These are phyloP conservation scores for Atalantia buxifolia DNA, from an alignment of 345 rosid species.

Conservation along the genomic window DNA sequence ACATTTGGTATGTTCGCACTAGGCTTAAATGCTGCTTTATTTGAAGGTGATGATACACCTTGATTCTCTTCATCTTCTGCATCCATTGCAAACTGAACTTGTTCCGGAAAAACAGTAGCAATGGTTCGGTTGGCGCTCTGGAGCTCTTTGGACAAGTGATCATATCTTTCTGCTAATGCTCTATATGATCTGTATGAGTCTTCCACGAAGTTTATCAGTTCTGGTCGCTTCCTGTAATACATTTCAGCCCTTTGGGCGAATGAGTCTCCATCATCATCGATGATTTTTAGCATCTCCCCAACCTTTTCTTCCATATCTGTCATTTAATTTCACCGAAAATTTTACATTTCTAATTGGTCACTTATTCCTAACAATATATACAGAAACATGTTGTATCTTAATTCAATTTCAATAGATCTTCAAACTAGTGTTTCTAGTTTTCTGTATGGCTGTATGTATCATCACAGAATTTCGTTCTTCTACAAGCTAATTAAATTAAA, in stretches of 20 bases:
- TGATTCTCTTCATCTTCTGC: conserved; percentile 43
- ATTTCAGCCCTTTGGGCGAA: conserved; percentile 74
- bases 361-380: not conserved
- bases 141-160: conserved; percentile 64
- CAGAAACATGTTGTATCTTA: too few species aligned
- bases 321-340: not conserved
- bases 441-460: not conserved
- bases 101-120: conserved; percentile 71
- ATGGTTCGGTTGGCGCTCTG: conserved; percentile 80
- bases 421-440: not conserved
- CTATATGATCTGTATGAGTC: conserved; percentile 64
- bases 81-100: conserved; percentile 47
- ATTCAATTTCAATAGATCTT: not conserved
- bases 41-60: conserved; percentile 9
- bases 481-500: not conserved
- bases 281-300: conserved; percentile 44
- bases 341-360: too few species aligned
- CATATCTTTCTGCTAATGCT: conserved; percentile 72
- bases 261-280: conserved; percentile 71
- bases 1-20: conserved; percentile 42
- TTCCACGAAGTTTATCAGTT: conserved; percentile 60
- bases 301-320: conserved; percentile 81
- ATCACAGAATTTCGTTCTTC: not conserved
- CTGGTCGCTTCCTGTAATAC: conserved; percentile 75
- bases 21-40: conserved; percentile 10